A percentile compares a stretch with the other conserved stretches of the same genome.
Evolutionary conservation across 2,329 filamentous ascomycete species (phyloP).

Genomic region (Cercospora sp.): DNA sequence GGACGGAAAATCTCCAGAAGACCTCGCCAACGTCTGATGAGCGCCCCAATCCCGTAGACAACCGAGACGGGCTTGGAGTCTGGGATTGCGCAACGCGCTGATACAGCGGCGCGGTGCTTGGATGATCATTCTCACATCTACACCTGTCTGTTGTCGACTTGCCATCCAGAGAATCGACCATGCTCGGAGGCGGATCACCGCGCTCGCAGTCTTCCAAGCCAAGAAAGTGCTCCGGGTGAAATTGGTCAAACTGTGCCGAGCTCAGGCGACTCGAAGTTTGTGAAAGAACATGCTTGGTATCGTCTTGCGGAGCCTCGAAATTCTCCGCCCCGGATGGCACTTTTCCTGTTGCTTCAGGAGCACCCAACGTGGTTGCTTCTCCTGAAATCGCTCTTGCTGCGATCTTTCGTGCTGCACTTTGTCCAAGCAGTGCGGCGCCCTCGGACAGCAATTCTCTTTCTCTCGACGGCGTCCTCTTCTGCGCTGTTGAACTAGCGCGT

Average conservation of each 20-base stretch:
- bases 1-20: constrained; percentile 22
- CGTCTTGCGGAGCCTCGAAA: background rate
- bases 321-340: background rate
- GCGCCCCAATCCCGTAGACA: constrained; percentile 9
- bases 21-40: constrained; percentile 19
- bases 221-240: constrained; percentile 9
- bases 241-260: constrained; percentile 10
- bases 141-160: background rate
- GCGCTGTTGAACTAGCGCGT: background rate
- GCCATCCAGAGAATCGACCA: background rate
- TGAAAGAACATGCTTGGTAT: background rate
- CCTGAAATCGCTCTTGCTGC: background rate
- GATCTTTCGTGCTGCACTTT: background rate
- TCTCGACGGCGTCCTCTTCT: background rate
- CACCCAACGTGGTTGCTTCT: background rate
- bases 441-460: background rate
- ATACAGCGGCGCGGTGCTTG: constrained; percentile 12
- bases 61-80: constrained; percentile 16
- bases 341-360: background rate
- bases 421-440: background rate
- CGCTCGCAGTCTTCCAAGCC: constrained; percentile 4
- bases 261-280: constrained; percentile 8
- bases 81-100: constrained; percentile 19
- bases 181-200: constrained; percentile 4
- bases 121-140: constrained; percentile 1